These are phyloP conservation scores for Phytophthora colocasiae DNA, from an alignment of 352 stramenopile species.

Conservation along the genomic window DNA sequence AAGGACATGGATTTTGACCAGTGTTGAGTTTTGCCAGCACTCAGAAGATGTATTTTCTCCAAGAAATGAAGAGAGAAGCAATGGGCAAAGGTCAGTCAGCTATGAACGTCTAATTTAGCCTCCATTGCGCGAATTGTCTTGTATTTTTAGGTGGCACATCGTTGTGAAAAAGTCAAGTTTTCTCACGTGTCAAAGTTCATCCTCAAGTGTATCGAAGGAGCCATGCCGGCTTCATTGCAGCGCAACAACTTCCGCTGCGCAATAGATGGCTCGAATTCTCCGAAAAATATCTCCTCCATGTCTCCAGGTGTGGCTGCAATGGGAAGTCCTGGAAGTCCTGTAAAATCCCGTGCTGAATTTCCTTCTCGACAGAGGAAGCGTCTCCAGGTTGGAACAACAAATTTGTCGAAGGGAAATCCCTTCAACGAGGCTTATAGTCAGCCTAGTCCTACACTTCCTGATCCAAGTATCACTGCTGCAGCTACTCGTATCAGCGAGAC, in stretches of 20 bases:
- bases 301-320: conserved; percentile 26
- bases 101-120: conserved; percentile 41
- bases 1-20: conserved; percentile 14
- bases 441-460: conserved; percentile 11
- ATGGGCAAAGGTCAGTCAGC: conserved; percentile 19
- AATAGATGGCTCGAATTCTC: conserved; percentile 35
- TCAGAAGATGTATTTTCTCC: neutral
- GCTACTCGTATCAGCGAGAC: conserved; percentile 46
- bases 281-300: conserved; percentile 15
- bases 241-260: conserved; percentile 71
- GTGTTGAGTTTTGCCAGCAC: neutral
- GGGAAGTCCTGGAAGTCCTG: conserved; percentile 16
- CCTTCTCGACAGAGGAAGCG: conserved; percentile 65
- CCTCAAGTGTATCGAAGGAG: conserved; percentile 6
- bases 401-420: conserved; percentile 50
- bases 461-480: conserved; percentile 27
- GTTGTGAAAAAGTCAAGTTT: conserved; percentile 1
- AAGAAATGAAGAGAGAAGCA: conserved; percentile 26
- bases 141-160: conserved; percentile 37
- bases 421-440: conserved; percentile 15
- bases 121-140: conserved; percentile 16
- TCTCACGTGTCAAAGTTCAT: conserved; percentile 1
- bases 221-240: conserved; percentile 51
- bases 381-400: conserved; percentile 80
- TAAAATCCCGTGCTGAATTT: conserved; percentile 53